Evolutionary conservation across 345 rosid species (phyloP).

Genomic region (Arabis hirsuta): DNA sequence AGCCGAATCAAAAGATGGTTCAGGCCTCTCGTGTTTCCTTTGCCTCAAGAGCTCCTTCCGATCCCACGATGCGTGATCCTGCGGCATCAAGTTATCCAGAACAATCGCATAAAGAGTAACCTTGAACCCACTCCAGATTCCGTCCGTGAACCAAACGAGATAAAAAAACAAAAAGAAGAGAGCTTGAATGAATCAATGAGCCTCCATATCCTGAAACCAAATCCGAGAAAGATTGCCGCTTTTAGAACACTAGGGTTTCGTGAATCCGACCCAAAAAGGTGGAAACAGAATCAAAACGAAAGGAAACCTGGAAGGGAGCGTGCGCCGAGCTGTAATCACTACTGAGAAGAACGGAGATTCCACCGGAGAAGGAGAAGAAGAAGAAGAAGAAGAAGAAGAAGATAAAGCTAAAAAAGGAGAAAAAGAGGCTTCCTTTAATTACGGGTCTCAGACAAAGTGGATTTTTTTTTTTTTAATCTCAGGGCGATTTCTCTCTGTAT

Average conservation of each 20-base stretch:
- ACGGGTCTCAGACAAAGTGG: constrained; percentile 32
- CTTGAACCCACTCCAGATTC: constrained; percentile 35
- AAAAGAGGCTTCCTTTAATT: constrained; percentile 29
- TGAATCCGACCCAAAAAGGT: constrained; percentile 13
- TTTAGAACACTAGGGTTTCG: constrained; percentile 39
- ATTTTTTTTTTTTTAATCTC: background rate
- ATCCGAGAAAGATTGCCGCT: background rate
- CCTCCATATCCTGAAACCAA: constrained; percentile 15
- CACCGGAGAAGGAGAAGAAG: constrained; percentile 20
- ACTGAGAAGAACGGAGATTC: constrained; percentile 36
- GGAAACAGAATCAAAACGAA: constrained; percentile 18
- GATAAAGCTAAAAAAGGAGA: constrained; percentile 23
- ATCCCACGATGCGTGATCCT: constrained; percentile 89
- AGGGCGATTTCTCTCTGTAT: constrained; percentile 32
- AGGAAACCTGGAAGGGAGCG: constrained; percentile 27
- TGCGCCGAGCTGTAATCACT: constrained; percentile 29
- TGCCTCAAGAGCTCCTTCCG: constrained; percentile 87
- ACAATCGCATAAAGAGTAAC: constrained; percentile 50
- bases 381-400: constrained; percentile 14
- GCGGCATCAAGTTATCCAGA: constrained; percentile 77
- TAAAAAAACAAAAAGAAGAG: background rate
- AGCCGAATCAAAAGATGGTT: constrained; percentile 53
- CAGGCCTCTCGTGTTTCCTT: constrained; percentile 87
- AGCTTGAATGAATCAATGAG: constrained; percentile 21
- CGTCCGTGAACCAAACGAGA: constrained; percentile 14